phyloP scores from a whole-genome alignment of 1,284 basidiomycete species.

The Moesziomyces globuligerus region DNA sequence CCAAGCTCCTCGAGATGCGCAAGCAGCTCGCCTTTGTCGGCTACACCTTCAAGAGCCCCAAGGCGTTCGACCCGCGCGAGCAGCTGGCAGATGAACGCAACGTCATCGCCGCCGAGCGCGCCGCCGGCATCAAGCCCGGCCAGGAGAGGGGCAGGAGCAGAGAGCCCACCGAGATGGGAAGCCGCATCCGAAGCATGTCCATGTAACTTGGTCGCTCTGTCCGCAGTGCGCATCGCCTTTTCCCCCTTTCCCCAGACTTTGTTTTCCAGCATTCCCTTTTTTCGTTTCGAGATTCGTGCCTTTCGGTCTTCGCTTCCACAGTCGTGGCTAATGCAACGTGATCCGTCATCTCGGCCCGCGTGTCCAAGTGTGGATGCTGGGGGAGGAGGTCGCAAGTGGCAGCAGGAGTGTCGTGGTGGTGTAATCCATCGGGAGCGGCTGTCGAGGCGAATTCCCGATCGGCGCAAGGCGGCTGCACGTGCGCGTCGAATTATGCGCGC shows the following conservation, averaged over 20 bases:
- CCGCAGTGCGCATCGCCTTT: not conserved
- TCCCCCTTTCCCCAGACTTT: no score
- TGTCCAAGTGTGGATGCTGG: not conserved
- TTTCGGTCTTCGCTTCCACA: not conserved
- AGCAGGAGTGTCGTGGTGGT: no score
- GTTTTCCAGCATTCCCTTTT: not conserved
- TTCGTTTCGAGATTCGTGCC: not conserved
- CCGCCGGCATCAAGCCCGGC: slow-evolving; percentile 19
- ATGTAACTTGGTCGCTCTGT: slow-evolving; percentile 31
- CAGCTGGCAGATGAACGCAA: slow-evolving; percentile 46
- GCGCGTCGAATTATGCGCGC: no score
- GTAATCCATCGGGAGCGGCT: no score
- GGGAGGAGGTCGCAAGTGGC: no score
- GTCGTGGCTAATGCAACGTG: not conserved
- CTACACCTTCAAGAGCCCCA: slow-evolving; percentile 63
- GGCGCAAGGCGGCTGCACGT: no score
- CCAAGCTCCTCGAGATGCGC: slow-evolving; percentile 84
- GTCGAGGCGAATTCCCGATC: no score
- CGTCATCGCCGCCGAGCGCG: slow-evolving; percentile 41
- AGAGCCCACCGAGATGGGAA: slow-evolving; percentile 47
- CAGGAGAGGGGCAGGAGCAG: slow-evolving; percentile 18
- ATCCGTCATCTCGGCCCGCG: not conserved
- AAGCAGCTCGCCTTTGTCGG: slow-evolving; percentile 86
- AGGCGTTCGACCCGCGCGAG: slow-evolving; percentile 51
- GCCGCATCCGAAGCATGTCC: slow-evolving; percentile 59